Conservation (phyloP, 2,329 filamentous ascomycete species). For the Fulvia fulva region DNA sequence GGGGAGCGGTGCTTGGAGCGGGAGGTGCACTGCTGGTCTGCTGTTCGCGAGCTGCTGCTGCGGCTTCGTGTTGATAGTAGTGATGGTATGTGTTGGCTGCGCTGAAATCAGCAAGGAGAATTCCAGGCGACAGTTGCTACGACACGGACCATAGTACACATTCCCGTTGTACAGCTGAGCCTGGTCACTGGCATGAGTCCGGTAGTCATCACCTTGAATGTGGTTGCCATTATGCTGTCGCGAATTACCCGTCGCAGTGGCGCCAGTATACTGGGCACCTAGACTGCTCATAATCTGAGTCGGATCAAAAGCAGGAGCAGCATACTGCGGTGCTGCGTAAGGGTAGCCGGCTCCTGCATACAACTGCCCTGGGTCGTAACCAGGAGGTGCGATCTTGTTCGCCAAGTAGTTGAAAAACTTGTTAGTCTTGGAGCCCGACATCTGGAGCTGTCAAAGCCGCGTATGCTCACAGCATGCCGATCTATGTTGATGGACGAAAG, state of each 20-base stretch:
- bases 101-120: neutral
- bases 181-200: constrained; percentile 5
- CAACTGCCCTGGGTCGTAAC: neutral
- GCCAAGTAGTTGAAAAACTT: constrained; percentile 7
- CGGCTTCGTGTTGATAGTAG: constrained; percentile 2
- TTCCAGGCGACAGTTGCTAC: neutral
- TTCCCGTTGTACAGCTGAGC: constrained; percentile 1
- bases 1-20: neutral
- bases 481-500: neutral
- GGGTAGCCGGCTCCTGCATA: neutral
- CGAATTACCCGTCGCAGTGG: neutral
- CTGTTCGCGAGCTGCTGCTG: constrained; percentile 1
- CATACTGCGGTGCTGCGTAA: constrained; percentile 1
- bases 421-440: constrained; percentile 10
- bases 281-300: constrained; percentile 1
- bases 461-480: constrained; percentile 1
- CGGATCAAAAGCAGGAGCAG: neutral
- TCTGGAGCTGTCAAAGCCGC: neutral
- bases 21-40: constrained; percentile 9
- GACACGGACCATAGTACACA: constrained; percentile 1
- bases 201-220: constrained; percentile 5
- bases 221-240: constrained; percentile 5
- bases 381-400: constrained; percentile 1
- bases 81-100: constrained; percentile 8
- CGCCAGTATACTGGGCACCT: constrained; percentile 1